A percentile compares a stretch with the other conserved stretches of the same genome.
Evolutionary conservation across 1,139 yeast genomes (phyloP).

Genomic region (Kodamaea plutei): DNA sequence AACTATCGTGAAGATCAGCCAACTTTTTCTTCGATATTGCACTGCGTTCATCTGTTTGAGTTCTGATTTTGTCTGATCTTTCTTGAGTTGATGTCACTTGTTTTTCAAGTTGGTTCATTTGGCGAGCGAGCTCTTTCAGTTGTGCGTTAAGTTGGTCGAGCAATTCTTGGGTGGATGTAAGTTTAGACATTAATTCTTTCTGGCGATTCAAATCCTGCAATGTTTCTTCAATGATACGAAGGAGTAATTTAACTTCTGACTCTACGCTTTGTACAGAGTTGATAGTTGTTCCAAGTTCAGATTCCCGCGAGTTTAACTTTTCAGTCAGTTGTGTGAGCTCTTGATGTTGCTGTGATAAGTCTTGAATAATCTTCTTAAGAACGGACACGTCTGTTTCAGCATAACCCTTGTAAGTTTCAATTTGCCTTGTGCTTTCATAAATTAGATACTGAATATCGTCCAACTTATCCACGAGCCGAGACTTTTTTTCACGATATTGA

Average conservation of each 20-base stretch:
- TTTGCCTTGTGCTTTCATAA: constrained; percentile 53
- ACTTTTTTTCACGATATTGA: constrained; percentile 61
- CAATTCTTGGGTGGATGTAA: constrained; percentile 42
- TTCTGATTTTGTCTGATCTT: constrained; percentile 46
- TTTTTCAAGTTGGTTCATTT: constrained; percentile 46
- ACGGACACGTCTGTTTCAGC: constrained; percentile 60
- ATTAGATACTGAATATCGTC: constrained; percentile 53
- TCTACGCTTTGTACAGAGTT: constrained; percentile 58
- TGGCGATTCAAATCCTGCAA: constrained; percentile 47
- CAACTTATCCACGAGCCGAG: constrained; percentile 49
- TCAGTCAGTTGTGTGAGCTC: constrained; percentile 30
- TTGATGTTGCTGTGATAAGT: constrained; percentile 47
- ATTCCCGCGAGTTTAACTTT: constrained; percentile 44
- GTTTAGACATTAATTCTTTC: constrained; percentile 38
- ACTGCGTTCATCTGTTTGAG: constrained; percentile 47
- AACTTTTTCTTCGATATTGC: constrained; percentile 43
- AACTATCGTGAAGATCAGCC: constrained; percentile 42
- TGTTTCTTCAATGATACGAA: constrained; percentile 56
- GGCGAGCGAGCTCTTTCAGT: constrained; percentile 44
- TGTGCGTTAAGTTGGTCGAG: constrained; percentile 32
- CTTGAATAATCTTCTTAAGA: constrained; percentile 51
- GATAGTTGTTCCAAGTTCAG: constrained; percentile 51
- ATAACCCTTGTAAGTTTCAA: constrained; percentile 58
- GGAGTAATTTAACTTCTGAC: constrained; percentile 49
- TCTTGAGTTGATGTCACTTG: constrained; percentile 54